Base-by-base conservation (phyloP, 495 filamentous ascomycete species). In the Trichoderma parareesei region DNA sequence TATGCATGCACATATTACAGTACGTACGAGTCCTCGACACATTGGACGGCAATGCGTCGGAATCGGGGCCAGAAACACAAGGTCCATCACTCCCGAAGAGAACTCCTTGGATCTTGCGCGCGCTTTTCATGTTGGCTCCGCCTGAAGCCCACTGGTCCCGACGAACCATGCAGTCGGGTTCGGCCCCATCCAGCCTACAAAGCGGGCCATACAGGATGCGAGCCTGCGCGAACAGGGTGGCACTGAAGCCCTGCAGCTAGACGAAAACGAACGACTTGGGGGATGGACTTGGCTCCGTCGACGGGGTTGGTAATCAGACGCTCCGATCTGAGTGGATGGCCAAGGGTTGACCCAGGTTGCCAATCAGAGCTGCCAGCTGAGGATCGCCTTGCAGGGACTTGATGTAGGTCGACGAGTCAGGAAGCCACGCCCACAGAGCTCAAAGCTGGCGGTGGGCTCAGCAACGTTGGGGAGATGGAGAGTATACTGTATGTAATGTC, bases 161-260 rank as follows among this genome's bases (percentile, higher is more conserved):
- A 57, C 18, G 44, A 48, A 48, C 44, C 44, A 48, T 48, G 44
- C 44, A 57, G 49, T 57, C 49, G 49, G 49, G 20, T 57, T 57
- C 49, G 49, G 20, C 49, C 49, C 49, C 49, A 57, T 57, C 20
- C 8, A 57, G 49, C 49, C 49, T 57, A 35, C 49, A 57, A 57
- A 33, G 49, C 49, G 49, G 49, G 49, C 20, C 49, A 57, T 37
- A 57, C 44, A 48, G 44, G 44, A 48, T 48, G 44, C 44, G n/a
- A 48, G 44, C 16, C 16, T 48, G 44, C 44, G 4, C 16, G 44
- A 16, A 14, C 44, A 48, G 16, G 44, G 44, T 41, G 40, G 40
- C 40, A 41, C 40, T 7, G 40, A 6, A 11, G 40, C 40, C 44
- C 44, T 48, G 44, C 44, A 48, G 44, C 44, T 48, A 48, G 44